A percentile compares a stretch with the other conserved stretches of the same genome.
Conservation (phyloP, 495 filamentous ascomycete genomes). For the Gamarada debralockiae region DNA sequence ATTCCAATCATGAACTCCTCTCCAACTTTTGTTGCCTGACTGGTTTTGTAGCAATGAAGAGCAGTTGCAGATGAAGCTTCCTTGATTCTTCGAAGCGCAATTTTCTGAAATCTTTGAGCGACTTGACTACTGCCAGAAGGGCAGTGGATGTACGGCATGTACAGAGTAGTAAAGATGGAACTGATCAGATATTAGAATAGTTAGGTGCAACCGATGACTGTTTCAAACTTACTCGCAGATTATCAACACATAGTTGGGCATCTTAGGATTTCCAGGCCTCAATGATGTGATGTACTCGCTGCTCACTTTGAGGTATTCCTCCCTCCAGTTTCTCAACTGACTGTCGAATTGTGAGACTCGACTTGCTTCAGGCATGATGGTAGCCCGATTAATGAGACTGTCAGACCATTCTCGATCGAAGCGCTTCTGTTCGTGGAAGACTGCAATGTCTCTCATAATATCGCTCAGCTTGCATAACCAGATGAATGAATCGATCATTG, state of each 20-base stretch:
- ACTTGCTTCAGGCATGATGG: not conserved
- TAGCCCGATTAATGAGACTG: not conserved
- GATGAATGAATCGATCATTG: not conserved
- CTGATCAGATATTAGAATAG: not conserved
- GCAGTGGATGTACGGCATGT: not conserved
- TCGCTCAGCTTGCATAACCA: constrained; percentile 3
- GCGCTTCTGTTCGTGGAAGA: not conserved
- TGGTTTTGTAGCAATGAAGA: not conserved
- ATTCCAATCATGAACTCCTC: not conserved
- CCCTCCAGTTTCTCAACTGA: not conserved
- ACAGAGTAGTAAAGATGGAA: not conserved
- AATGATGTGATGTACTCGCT: not conserved
- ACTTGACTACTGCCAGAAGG: not conserved
- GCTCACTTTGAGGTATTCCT: not conserved
- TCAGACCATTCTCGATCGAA: not conserved
- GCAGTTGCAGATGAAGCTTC: not conserved
- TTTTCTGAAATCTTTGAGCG: not conserved
- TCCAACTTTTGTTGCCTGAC: not conserved
- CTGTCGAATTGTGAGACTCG: constrained; percentile 1
- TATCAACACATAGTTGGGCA: not conserved
- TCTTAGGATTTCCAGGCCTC: not conserved
- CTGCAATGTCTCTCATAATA: not conserved
- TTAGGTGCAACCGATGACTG: not conserved
- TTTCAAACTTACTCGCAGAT: not conserved
- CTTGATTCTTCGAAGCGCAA: not conserved